Evolutionary conservation across 805 yeast species (phyloP).

Genomic region (Torulaspora delbrueckii): DNA sequence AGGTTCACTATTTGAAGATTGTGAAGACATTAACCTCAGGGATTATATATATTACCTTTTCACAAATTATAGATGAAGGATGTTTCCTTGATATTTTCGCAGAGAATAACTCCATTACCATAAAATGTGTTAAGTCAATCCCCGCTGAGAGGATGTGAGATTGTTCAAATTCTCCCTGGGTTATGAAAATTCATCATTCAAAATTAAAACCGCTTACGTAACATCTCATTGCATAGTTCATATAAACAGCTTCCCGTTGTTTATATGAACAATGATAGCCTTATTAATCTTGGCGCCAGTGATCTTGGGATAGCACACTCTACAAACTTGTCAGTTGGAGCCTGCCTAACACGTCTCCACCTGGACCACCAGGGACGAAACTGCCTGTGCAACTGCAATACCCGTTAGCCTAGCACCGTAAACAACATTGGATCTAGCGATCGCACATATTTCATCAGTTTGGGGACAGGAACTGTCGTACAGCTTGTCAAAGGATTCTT

Average conservation of each 20-base stretch:
- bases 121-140: no score
- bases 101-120: neutral
- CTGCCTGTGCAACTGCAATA: conserved; percentile 74
- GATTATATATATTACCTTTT: neutral
- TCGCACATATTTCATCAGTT: conserved; percentile 47
- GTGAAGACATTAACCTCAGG: conserved; percentile 16
- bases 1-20: conserved; percentile 39
- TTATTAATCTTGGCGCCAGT: conserved; percentile 42
- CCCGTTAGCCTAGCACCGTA: conserved; percentile 71
- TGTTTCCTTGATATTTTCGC: neutral
- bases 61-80: neutral
- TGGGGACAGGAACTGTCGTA: conserved; percentile 55
- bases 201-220: neutral
- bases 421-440: conserved; percentile 54
- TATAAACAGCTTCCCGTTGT: conserved; percentile 45
- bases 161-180: no score
- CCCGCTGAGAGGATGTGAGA: neutral
- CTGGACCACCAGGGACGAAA: conserved; percentile 37
- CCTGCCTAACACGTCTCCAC: conserved; percentile 36
- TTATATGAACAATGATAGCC: conserved; percentile 50
- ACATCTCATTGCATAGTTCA: conserved; percentile 14
- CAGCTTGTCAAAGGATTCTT: conserved; percentile 44
- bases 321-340: conserved; percentile 51
- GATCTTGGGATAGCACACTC: conserved; percentile 44
- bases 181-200: neutral